Conservation (phyloP, 1,139 yeast species). For the Yamadazyma membranifaciens region DNA sequence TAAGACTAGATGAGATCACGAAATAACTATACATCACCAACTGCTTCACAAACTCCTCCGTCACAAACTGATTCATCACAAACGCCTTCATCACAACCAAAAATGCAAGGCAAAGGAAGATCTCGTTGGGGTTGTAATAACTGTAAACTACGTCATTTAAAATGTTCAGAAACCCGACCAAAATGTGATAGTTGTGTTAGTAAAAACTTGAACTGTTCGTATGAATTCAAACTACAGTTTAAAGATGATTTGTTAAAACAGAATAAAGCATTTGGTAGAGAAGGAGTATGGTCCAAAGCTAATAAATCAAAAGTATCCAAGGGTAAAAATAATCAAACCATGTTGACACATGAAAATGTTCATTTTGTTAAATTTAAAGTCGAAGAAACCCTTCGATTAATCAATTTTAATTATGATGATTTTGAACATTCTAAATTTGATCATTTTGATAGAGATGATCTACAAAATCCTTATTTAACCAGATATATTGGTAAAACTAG, state of each 20-base stretch:
- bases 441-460: no score
- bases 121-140: conserved; percentile 49
- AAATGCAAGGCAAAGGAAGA: conserved; percentile 22
- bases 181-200: conserved; percentile 45
- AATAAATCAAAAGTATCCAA: conserved; percentile 4
- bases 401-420: conserved; percentile 30
- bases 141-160: conserved; percentile 49
- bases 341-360: conserved; percentile 41
- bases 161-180: conserved; percentile 48
- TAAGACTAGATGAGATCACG: no score
- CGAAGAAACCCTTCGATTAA: conserved; percentile 30
- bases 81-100: no score
- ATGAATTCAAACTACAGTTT: conserved; percentile 46
- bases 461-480: no score
- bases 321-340: conserved; percentile 7
- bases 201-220: conserved; percentile 40
- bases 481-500: no score
- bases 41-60: no score
- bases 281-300: no score
- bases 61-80: no score
- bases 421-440: no score
- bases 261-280: conserved; percentile 20
- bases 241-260: conserved; percentile 43
- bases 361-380: conserved; percentile 41
- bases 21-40: no score